phyloP scores from a whole-genome alignment of 805 yeast species.

The Metschnikowia sp. region DNA sequence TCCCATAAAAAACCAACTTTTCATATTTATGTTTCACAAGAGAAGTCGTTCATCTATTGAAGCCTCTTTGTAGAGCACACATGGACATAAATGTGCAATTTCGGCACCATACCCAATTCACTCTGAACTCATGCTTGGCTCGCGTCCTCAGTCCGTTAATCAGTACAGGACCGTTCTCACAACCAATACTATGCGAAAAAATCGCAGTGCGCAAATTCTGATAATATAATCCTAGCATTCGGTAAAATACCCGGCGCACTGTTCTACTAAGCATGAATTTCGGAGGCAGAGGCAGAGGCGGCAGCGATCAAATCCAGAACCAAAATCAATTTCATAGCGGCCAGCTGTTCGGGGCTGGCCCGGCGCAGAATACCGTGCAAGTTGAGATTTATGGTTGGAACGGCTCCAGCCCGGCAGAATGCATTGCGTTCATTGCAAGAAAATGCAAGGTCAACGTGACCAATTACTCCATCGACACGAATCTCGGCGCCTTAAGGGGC shows the following conservation, averaged over 20 bases:
- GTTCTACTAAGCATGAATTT: constrained; percentile 3
- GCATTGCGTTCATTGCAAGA: constrained; percentile 65
- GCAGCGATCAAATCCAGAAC: constrained; percentile 9
- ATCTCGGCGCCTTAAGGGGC: constrained; percentile 52
- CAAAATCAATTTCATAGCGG: neutral
- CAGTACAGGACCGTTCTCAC: neutral
- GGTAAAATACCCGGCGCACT: too few relatives aligned
- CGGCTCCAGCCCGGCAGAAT: constrained; percentile 67
- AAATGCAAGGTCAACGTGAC: constrained; percentile 56
- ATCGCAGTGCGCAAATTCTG: neutral
- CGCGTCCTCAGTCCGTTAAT: too few relatives aligned
- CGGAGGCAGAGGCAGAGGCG: constrained; percentile 16
- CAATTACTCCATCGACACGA: constrained; percentile 51
- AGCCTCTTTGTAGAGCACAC: too few relatives aligned
- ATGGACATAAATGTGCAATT: too few relatives aligned
- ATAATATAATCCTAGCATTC: neutral
- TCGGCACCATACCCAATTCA: too few relatives aligned
- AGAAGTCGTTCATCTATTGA: too few relatives aligned
- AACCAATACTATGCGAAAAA: neutral
- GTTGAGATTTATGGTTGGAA: constrained; percentile 59
- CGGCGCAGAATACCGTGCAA: constrained; percentile 4
- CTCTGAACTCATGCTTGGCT: too few relatives aligned
- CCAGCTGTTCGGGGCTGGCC: neutral
- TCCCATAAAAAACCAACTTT: too few relatives aligned
- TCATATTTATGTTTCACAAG: too few relatives aligned